These are phyloP conservation scores for Debaryomycetaceae sp. DNA, from an alignment of 1,139 yeast genomes.

Conservation along the genomic window DNA sequence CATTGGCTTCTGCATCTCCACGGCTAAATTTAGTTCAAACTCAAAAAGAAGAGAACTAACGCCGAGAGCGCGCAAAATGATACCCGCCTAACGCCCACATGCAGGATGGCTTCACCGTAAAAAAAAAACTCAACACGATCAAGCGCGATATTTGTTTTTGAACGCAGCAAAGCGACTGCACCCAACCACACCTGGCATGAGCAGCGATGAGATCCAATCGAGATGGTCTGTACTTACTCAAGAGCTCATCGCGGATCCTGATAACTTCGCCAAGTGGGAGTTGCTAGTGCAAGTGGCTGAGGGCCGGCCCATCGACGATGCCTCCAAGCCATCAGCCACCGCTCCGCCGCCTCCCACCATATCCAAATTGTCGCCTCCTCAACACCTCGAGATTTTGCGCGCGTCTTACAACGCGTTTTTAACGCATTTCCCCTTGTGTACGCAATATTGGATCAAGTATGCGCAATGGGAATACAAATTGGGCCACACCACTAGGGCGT, in stretches of 20 bases:
- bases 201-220: too few relatives aligned
- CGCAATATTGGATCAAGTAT: conserved; percentile 76
- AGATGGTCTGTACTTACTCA: conserved; percentile 22
- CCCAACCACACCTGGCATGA: too few relatives aligned
- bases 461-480: conserved; percentile 64
- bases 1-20: too few relatives aligned
- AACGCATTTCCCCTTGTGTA: conserved; percentile 60
- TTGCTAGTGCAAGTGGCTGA: conserved; percentile 34
- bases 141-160: too few relatives aligned
- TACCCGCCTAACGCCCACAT: too few relatives aligned
- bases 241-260: conserved; percentile 37
- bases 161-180: too few relatives aligned
- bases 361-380: conserved; percentile 38
- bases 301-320: conserved; percentile 16
- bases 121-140: too few relatives aligned
- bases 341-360: conserved; percentile 28
- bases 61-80: too few relatives aligned
- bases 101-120: too few relatives aligned
- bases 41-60: too few relatives aligned
- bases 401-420: conserved; percentile 55
- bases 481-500: conserved; percentile 39
- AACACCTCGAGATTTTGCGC: conserved; percentile 40
- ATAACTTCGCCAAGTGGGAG: conserved; percentile 49
- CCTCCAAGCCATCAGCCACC: conserved; percentile 9
- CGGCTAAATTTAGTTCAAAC: too few relatives aligned